These are phyloP conservation scores for Plectosphaerella plurivora DNA, from an alignment of 2,329 filamentous ascomycete genomes.

Conservation along the genomic window DNA sequence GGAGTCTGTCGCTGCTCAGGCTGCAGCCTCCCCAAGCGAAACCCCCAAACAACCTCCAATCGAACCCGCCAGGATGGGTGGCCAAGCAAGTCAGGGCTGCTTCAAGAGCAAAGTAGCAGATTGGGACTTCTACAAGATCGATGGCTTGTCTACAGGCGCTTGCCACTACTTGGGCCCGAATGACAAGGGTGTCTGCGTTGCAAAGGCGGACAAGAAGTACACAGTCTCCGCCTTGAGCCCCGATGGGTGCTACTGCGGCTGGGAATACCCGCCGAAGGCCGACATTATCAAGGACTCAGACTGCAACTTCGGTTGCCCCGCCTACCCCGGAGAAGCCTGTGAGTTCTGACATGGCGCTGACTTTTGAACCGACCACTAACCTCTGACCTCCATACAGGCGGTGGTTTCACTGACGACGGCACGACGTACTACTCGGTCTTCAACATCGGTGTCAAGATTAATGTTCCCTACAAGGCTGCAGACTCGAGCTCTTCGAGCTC, in stretches of 20 bases:
- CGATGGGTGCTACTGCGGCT: slow-evolving; percentile 70
- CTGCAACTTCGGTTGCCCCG: slow-evolving; percentile 64
- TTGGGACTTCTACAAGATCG: slow-evolving; percentile 20
- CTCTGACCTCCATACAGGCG: slow-evolving; percentile 18
- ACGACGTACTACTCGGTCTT: slow-evolving; percentile 35
- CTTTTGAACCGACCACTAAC: slow-evolving; percentile 4
- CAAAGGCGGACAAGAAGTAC: slow-evolving; percentile 27
- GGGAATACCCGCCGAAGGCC: slow-evolving; percentile 56
- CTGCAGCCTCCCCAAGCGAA: too few relatives aligned
- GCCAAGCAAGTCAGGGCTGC: slow-evolving; percentile 45
- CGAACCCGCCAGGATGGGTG: background rate
- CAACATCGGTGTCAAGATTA: slow-evolving; percentile 43
- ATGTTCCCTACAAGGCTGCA: slow-evolving; percentile 26
- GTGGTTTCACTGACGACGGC: slow-evolving; percentile 22
- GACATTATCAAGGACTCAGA: slow-evolving; percentile 49
- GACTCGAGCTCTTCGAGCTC: slow-evolving; percentile 13
- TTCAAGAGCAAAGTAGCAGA: slow-evolving; percentile 36
- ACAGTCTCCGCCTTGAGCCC: slow-evolving; percentile 60
- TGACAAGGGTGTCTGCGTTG: slow-evolving; percentile 25
- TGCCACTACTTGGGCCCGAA: slow-evolving; percentile 26
- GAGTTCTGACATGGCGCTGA: slow-evolving; percentile 24
- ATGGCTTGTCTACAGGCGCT: slow-evolving; percentile 28
- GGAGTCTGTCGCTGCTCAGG: background rate
- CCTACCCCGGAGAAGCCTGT: slow-evolving; percentile 62
- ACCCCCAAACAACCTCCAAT: too few relatives aligned